Conservation (phyloP, 805 yeast species). For the Suhomyces faveliae region DNA sequence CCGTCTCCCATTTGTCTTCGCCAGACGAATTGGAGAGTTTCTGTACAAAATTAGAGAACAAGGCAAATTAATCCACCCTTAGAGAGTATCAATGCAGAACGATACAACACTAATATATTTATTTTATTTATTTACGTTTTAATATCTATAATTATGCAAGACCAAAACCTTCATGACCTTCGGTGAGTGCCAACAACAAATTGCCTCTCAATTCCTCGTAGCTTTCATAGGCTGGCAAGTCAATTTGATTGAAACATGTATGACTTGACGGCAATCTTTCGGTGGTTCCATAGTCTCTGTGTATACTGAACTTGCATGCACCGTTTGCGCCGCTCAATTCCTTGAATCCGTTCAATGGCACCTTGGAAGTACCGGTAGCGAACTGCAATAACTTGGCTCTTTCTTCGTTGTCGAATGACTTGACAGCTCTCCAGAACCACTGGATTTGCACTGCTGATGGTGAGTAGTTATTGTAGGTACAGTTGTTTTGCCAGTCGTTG, state of each 20-base stretch:
- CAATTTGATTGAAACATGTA: constrained; percentile 94
- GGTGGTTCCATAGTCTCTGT: constrained; percentile 79
- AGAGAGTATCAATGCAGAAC: too few relatives aligned
- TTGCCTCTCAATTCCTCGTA: constrained; percentile 84
- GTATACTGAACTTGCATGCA: constrained; percentile 80
- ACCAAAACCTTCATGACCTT: constrained; percentile 96
- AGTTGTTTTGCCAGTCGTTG: constrained; percentile 90
- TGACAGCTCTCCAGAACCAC: constrained; percentile 98
- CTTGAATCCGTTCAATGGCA: constrained; percentile 90
- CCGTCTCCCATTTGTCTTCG: constrained; percentile 36
- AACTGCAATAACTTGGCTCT: constrained; percentile 91
- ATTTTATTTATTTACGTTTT: background rate
- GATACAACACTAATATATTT: background rate
- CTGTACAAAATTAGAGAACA: background rate
- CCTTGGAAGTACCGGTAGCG: constrained; percentile 96
- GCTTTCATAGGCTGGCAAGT: constrained; percentile 87
- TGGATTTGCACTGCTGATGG: constrained; percentile 82
- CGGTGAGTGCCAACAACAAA: constrained; percentile 79
- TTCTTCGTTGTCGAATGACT: constrained; percentile 90
- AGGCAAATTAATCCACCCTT: background rate
- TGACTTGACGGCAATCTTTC: constrained; percentile 94
- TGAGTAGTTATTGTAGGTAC: constrained; percentile 77
- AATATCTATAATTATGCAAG: constrained; percentile 46
- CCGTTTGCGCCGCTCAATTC: constrained; percentile 88
- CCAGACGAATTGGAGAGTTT: constrained; percentile 11